phyloP scores from a whole-genome alignment of 768 basidiomycete species.

The Boletus bicolor region DNA sequence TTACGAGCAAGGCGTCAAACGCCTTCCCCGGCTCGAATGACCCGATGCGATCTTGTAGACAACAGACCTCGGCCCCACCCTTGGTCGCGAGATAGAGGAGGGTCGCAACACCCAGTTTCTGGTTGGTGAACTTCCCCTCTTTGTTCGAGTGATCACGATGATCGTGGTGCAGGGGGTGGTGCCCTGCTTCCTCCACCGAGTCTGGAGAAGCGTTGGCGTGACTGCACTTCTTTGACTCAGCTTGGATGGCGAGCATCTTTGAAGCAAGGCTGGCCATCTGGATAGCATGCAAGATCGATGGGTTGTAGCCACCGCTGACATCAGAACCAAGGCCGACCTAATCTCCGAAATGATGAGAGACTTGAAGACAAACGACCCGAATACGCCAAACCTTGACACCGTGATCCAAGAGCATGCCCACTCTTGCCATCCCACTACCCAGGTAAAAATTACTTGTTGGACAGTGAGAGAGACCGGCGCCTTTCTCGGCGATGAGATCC shows the following conservation, averaged over 20 bases:
- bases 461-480: constrained; percentile 86
- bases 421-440: constrained; percentile 76
- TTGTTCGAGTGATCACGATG: constrained; percentile 1
- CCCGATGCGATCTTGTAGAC: constrained; percentile 64
- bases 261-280: constrained; percentile 78
- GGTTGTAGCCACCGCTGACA: constrained; percentile 81
- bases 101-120: constrained; percentile 69
- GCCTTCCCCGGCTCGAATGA: constrained; percentile 78
- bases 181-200: not conserved
- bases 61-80: constrained; percentile 86
- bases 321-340: constrained; percentile 96
- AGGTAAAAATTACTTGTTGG: constrained; percentile 93
- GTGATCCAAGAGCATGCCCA: constrained; percentile 74
- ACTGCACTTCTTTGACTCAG: constrained; percentile 13
- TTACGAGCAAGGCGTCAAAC: constrained; percentile 86
- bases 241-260: constrained; percentile 64
- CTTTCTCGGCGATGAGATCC: constrained; percentile 57
- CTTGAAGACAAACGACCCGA: not conserved
- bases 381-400: constrained; percentile 71
- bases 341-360: constrained; percentile 2
- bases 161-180: not conserved
- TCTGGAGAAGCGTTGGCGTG: not conserved
- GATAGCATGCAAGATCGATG: constrained; percentile 74
- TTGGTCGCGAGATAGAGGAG: constrained; percentile 88
- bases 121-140: constrained; percentile 42